Base-by-base conservation (phyloP, 2,329 filamentous ascomycete species). In the Fusarium poae region DNA sequence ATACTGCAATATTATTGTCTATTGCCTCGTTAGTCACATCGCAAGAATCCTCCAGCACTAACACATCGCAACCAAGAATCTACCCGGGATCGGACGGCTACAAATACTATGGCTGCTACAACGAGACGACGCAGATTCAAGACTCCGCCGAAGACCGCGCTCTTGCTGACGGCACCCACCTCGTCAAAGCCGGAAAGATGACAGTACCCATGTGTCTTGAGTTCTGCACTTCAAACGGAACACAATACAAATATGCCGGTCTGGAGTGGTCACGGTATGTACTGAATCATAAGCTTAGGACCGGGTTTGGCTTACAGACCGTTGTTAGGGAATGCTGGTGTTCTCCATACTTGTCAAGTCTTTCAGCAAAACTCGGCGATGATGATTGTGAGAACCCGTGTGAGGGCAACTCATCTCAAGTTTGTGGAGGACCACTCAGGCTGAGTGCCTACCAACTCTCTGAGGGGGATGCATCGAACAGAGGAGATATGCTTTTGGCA, bases 281-380 rank as follows among this genome's bases (percentile, higher is more conserved):
- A 9, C n/a, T 34, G 15, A 40, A 30, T 13, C 20, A 7, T 13
- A 42, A 21, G 3, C 6, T 6, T 20, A 16, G 20, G 21, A 9
- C 48, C 35, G 25, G 5, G 15, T 10, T 32, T 10, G 13, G 9
- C 53, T 66, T 18, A 66, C 9, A 25, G 1, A n/a, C 29, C 25
- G 39, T 27, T 30, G 52, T 34, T 34, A 86, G 85, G 56, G 86
- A 89, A 78, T 90, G 87, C 81, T 89, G 86, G 82, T 90, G 88
- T 75, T 81, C 84, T 23, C 78, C 82, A 20, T 78, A 78, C 46
- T 71, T 89, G n/a, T 82, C 82, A 11, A 75, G 77, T 11, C 79
- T 87, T 25, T 81, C 85, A 18, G 74, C 72, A 12, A 81, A 82
- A 63, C 75, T 88, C 12, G 71, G 80, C 30, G 86, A 88, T 23